Evolutionary conservation across 768 basidiomycete species (phyloP), one percentile per base, ranked within the genome.

Genomic region (Amylocystis lapponica): DNA sequence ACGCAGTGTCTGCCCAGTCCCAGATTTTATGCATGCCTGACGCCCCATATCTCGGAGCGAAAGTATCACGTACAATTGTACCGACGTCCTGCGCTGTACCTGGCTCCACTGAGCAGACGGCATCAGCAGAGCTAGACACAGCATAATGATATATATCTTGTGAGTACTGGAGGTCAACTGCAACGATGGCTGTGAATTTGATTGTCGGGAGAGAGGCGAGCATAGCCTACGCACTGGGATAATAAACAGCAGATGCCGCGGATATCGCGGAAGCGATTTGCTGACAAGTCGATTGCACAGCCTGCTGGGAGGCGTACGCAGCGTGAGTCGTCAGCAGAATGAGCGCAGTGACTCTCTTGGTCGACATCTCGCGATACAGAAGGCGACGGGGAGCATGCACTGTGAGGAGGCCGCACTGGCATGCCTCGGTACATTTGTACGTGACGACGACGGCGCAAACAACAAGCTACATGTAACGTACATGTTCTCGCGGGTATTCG

Each of bases 91-190:
- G 62, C 0, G 71, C 61, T 0, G 67, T 75, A 9, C 73, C 75
- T 2, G 80, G 79, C 48, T 80, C 75, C 6, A 83, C 79, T 10
- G 72, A 70, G 53, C 80, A 83, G 1, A 66, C 59, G 0, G 81
- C 53, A 1, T 43, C 2, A 40, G 76, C 66, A 0, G 64, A 53
- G 49, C 74, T 78, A 4, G 76, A 76, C 22, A 56, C 57, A 0
- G 75, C 71, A 75, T 74, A 81, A 45, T 81, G 77, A 2, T 49
- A 36, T 17, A 75, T 67, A 45, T 73, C 78, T 12, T 61, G 52
- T 0, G 26, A 27, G 43, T 78, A 82, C n/a, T 33, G 57, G 30
- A 17, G 23, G n/a, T 27, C 26, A 8, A 27, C 25, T 27, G 26
- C 19, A 20, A 12, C 5, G 38, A 4, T n/a, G 13, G 5, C 19